Base-by-base conservation (phyloP, 768 basidiomycete species). In the Macrolepiota albuminosa region DNA sequence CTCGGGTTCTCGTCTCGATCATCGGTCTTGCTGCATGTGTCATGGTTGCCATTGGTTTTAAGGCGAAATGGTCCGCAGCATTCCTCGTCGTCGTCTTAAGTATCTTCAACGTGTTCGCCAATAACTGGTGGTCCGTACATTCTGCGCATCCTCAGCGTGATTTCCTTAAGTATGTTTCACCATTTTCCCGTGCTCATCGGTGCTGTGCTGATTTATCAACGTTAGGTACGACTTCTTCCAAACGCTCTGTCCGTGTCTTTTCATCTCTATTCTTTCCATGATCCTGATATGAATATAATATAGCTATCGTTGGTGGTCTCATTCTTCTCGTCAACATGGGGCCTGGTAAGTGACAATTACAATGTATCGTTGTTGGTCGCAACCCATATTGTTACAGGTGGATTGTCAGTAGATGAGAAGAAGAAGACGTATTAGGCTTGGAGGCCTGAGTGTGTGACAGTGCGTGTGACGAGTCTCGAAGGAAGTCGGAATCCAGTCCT, bases 11-110 rank as follows among this genome's bases (percentile, higher is more conserved):
- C 60, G 89, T 98, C 55, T 94, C 93, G 24, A 79, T 98, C 61
- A 74, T 98, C 60, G 97, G 97, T 57, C 82, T 99, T 47, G 89
- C 82, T 14, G 95, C 95, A 4, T 98, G 97, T 69, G 75, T 84
- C 69, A 98, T 96, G 92, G 95, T 99, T 51, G 97, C 95, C 10
- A 83, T 98, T 62, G 97, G 97, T 48, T 98, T 98, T 86, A 98
- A 98, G 77, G 96, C 97, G 68, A 98, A 98, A 77, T 97, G 95
- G 93, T 94, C 93, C 14, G 96, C 96, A 2, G 85, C 87, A 13
- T 98, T 98, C 86, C 84, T 99, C 61, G 95, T 98, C 61, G 74
- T 97, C 63, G 82, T 95, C 4, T 75, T 99, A 68, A 93, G 91
- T 70, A 73, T 93, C 67, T 98, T 98, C 87, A 99, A 99, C 71